Evolutionary conservation across 805 yeast genomes (phyloP).

Genomic region (Saccharomycopsis synnaedendra): DNA sequence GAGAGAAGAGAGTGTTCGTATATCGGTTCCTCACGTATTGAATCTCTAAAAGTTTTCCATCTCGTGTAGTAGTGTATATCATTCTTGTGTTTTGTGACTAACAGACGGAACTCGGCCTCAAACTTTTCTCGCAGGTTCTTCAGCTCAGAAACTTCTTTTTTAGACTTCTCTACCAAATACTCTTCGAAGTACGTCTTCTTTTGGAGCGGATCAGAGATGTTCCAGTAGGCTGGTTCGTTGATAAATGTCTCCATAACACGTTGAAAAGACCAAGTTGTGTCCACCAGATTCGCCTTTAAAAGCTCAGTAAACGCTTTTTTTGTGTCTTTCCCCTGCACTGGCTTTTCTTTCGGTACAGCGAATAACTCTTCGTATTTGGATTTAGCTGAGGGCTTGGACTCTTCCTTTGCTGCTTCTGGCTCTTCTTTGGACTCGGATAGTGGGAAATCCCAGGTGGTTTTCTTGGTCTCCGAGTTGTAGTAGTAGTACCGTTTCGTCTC

Average conservation of each 20-base stretch:
- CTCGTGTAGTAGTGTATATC: conserved; percentile 41
- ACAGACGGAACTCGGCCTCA: conserved; percentile 37
- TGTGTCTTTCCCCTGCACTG: not conserved
- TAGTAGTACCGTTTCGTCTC: conserved; percentile 57
- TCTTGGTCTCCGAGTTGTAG: conserved; percentile 49
- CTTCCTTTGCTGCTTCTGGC: conserved; percentile 19
- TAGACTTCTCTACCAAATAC: conserved; percentile 39
- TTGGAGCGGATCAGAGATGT: conserved; percentile 44
- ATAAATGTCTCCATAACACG: conserved; percentile 49
- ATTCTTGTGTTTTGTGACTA: conserved; percentile 32
- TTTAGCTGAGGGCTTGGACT: not conserved
- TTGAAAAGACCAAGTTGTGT: conserved; percentile 66
- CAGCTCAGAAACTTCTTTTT: conserved; percentile 41
- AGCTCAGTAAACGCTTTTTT: conserved; percentile 37
- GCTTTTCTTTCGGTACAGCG: not conserved
- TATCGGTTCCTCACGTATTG: conserved; percentile 53
- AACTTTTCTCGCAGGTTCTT: conserved; percentile 43
- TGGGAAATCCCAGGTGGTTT: conserved; percentile 79
- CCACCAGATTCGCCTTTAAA: conserved; percentile 46
- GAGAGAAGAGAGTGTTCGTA: conserved; percentile 49
- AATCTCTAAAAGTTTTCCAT: conserved; percentile 48
- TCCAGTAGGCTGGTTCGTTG: conserved; percentile 57
- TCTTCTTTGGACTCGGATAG: conserved; percentile 21
- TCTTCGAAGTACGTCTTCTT: conserved; percentile 57
- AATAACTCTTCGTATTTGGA: not conserved